phyloP scores from a whole-genome alignment of 176 grass and related monocot genomes.

The Thinopyrum elongatum region DNA sequence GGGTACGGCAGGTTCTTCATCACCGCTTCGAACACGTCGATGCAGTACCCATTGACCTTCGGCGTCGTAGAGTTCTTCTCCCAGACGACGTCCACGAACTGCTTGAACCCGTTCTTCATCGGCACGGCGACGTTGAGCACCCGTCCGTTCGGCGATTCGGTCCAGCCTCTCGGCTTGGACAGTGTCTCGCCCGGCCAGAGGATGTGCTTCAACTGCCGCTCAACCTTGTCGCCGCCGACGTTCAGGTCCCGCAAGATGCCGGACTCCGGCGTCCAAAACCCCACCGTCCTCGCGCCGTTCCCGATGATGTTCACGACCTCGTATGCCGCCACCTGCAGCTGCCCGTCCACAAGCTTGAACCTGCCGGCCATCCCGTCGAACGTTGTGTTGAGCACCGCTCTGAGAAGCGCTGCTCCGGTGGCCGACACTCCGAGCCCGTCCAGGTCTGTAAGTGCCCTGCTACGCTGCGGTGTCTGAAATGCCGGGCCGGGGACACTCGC shows the following conservation, averaged over 20 bases:
- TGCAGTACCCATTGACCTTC: constrained; percentile 57
- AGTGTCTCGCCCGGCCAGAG: constrained; percentile 49
- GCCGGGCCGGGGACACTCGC: constrained; percentile 8
- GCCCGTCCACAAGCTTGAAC: constrained; percentile 57
- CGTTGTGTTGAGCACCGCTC: constrained; percentile 23
- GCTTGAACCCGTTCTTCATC: constrained; percentile 56
- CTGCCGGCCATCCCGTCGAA: constrained; percentile 66
- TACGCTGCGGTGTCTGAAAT: constrained; percentile 22
- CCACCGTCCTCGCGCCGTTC: constrained; percentile 41
- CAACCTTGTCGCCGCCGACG: not conserved
- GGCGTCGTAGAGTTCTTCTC: not conserved
- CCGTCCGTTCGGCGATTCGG: constrained; percentile 33
- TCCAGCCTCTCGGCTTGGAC: constrained; percentile 55
- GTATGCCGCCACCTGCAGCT: constrained; percentile 49
- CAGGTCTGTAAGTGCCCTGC: constrained; percentile 40
- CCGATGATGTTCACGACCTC: constrained; percentile 81
- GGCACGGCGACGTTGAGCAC: constrained; percentile 54
- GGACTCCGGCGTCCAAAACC: constrained; percentile 58
- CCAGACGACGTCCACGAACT: constrained; percentile 45
- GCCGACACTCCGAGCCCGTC: constrained; percentile 44
- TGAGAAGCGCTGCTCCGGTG: constrained; percentile 44
- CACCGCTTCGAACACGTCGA: constrained; percentile 64
- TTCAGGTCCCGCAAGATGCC: constrained; percentile 21
- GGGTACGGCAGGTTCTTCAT: constrained; percentile 45
- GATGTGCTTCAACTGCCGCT: constrained; percentile 9